Evolutionary conservation across 169 alveolate genomes (phyloP).

Genomic region (Plasmodium malariae): DNA sequence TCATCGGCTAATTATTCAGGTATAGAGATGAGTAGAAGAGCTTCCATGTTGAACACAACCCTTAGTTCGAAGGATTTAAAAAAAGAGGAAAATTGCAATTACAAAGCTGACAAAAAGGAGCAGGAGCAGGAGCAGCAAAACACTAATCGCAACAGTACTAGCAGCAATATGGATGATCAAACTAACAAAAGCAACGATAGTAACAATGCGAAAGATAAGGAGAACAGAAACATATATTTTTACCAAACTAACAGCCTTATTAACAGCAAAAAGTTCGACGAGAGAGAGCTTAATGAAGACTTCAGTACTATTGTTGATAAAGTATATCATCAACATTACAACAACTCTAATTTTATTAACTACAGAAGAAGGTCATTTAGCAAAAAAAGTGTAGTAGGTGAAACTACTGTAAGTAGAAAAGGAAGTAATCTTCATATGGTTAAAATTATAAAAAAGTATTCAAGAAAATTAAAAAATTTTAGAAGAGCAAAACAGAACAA

Average conservation of each 20-base stretch:
- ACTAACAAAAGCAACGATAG: background rate
- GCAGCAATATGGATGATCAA: background rate
- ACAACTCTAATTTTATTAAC: conserved; percentile 5
- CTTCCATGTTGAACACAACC: too few species aligned
- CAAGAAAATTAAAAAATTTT: conserved; percentile 75
- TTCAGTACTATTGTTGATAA: conserved; percentile 24
- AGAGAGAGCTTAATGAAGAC: conserved; percentile 5
- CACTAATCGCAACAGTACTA: background rate
- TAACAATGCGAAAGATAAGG: background rate
- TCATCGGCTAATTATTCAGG: background rate
- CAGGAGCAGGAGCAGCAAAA: background rate
- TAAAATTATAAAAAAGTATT: conserved; percentile 77
- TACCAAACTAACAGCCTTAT: background rate
- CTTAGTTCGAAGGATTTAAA: too few species aligned
- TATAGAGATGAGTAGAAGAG: background rate
- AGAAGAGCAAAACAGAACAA: conserved; percentile 76
- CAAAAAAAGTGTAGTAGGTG: background rate
- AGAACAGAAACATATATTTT: background rate
- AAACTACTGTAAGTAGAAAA: conserved; percentile 23
- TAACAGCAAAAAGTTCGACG: background rate
- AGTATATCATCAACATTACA: conserved; percentile 38
- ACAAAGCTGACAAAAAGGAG: background rate
- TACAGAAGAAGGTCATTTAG: background rate
- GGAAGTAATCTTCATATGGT: conserved; percentile 77
- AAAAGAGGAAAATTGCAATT: too few species aligned